Evolutionary conservation across 176 grass and related monocot genomes (phyloP).

Genomic region (Cenchrus fungigraminus): DNA sequence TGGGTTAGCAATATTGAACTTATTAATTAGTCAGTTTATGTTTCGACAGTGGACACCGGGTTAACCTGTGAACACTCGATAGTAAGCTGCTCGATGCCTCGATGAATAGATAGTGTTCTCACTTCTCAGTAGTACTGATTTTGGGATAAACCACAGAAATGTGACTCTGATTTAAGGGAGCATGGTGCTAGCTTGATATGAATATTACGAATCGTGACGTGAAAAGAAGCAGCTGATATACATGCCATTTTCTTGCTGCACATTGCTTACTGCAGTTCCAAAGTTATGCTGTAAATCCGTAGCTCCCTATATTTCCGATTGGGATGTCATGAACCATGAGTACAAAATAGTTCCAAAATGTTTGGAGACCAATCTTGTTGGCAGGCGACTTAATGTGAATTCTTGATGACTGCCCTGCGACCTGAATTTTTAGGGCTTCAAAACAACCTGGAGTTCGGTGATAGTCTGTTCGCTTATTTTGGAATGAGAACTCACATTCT

Average conservation of each 20-base stretch:
- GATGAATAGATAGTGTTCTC: background rate
- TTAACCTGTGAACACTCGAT: background rate
- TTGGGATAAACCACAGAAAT: background rate
- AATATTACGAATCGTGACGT: background rate
- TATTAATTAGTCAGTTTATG: background rate
- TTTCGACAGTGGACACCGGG: background rate
- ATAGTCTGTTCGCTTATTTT: background rate
- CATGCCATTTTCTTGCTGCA: background rate
- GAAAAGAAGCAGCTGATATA: background rate
- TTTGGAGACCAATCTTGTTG: background rate
- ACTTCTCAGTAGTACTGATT: conserved; percentile 10
- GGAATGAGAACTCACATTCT: background rate
- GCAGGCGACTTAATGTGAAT: background rate
- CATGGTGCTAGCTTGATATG: background rate
- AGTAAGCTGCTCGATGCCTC: background rate
- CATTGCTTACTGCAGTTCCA: too few relatives aligned
- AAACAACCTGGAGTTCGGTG: background rate
- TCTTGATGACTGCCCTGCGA: background rate
- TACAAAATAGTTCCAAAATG: background rate
- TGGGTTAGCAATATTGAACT: background rate
- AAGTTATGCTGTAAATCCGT: too few relatives aligned
- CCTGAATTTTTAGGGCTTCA: background rate
- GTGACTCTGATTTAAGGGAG: background rate
- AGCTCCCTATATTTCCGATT: background rate
- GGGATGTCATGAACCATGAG: background rate